These are phyloP conservation scores for Plasmodium knowlesi DNA, from an alignment of 169 alveolate genomes.

Conservation along the genomic window DNA sequence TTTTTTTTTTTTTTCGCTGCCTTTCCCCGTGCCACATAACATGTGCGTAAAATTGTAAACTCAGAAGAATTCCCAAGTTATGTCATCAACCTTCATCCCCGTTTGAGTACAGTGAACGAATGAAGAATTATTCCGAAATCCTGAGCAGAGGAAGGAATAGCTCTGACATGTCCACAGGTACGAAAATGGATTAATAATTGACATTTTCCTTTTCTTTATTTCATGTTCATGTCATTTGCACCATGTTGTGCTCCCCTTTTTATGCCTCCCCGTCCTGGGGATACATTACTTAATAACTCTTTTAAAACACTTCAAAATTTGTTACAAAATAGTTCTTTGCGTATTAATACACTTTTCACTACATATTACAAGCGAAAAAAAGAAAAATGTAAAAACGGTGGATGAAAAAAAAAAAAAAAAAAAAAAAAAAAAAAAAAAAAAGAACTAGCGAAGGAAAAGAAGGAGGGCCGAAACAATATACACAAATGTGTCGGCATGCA, in stretches of 20 bases:
- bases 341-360: slow-evolving; percentile 2
- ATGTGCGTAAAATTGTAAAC: neutral
- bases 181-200: neutral
- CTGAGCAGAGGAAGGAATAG: slow-evolving; percentile 69
- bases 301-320: slow-evolving; percentile 9
- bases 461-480: neutral
- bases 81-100: slow-evolving; percentile 15
- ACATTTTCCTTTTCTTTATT: slow-evolving; percentile 1
- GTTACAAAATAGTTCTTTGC: neutral
- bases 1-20: no score
- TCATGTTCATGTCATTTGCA: neutral
- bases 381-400: neutral
- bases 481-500: neutral
- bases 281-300: neutral
- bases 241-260: neutral
- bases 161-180: slow-evolving; percentile 66
- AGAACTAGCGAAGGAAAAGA: neutral
- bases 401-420: neutral
- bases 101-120: slow-evolving; percentile 39
- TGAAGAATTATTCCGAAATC: slow-evolving; percentile 74
- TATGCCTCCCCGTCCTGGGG: neutral
- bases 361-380: neutral
- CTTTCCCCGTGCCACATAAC: neutral
- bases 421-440: neutral
- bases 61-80: neutral